These are phyloP conservation scores for Botryotinia narcissicola DNA, from an alignment of 2,329 filamentous ascomycete species.

Conservation along the genomic window DNA sequence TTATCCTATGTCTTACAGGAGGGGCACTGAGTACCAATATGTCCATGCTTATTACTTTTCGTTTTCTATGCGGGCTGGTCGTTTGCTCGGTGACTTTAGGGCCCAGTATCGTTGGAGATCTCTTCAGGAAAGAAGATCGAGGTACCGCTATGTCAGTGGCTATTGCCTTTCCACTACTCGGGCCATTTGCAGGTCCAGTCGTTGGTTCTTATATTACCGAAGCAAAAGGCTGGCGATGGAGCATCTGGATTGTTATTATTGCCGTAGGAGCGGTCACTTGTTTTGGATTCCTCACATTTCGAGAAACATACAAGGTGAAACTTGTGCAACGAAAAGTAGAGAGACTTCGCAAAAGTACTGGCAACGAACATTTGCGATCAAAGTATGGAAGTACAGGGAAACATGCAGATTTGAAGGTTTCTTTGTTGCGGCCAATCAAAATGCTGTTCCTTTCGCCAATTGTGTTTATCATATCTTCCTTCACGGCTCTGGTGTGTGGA, in stretches of 20 bases:
- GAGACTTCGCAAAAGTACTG: conserved; percentile 2
- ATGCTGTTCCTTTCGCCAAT: conserved; percentile 39
- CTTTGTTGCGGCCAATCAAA: conserved; percentile 36
- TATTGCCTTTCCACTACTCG: conserved; percentile 29
- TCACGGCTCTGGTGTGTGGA: conserved; percentile 40
- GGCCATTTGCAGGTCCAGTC: conserved; percentile 36
- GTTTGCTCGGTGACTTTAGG: not conserved
- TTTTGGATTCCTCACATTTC: conserved; percentile 1
- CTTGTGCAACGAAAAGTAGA: conserved; percentile 2
- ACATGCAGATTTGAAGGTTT: not conserved
- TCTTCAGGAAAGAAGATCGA: conserved; percentile 14
- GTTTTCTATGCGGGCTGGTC: conserved; percentile 5
- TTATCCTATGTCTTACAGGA: not conserved
- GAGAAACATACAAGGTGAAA: conserved; percentile 13
- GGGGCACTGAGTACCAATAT: not conserved
- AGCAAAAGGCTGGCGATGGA: conserved; percentile 40
- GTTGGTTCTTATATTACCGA: conserved; percentile 38
- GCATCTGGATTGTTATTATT: conserved; percentile 40
- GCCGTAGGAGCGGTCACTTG: conserved; percentile 6
- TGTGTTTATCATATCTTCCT: conserved; percentile 38
- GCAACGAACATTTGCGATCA: conserved; percentile 3
- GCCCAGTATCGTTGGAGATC: conserved; percentile 3
- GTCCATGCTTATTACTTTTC: conserved; percentile 6
- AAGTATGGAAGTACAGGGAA: not conserved
- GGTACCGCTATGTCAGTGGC: conserved; percentile 15